phyloP scores from a whole-genome alignment of 2,329 filamentous ascomycete genomes.

The Alternaria alternata region DNA sequence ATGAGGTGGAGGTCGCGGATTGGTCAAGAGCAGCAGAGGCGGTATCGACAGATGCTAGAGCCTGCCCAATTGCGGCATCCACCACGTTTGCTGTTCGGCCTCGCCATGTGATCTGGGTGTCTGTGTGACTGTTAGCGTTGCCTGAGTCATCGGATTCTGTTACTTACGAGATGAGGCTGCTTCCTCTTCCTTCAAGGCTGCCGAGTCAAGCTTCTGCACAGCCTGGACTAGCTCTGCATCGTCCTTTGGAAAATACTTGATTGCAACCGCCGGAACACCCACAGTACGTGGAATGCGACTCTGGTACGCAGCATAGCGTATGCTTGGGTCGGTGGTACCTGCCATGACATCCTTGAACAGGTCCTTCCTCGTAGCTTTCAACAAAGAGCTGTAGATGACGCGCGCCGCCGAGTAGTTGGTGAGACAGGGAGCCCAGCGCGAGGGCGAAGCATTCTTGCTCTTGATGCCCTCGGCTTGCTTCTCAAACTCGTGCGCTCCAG shows the following conservation, averaged over 20 bases:
- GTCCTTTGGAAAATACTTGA: slow-evolving; percentile 76
- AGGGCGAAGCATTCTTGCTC: slow-evolving; percentile 46
- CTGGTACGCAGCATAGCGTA: slow-evolving; percentile 94
- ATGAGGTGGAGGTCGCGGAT: slow-evolving; percentile 51
- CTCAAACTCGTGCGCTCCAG: slow-evolving; percentile 83
- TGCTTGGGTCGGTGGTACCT: slow-evolving; percentile 88
- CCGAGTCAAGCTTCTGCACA: slow-evolving; percentile 73
- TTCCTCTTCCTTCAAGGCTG: slow-evolving; percentile 58
- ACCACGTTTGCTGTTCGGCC: slow-evolving; percentile 86
- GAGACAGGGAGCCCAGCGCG: slow-evolving; percentile 80
- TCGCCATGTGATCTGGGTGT: slow-evolving; percentile 80
- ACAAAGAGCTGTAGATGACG: slow-evolving; percentile 82
- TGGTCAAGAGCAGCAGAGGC: slow-evolving; percentile 62
- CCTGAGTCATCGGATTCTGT: neutral
- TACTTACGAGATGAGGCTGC: slow-evolving; percentile 59
- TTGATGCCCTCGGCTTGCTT: slow-evolving; percentile 67
- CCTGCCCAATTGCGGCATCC: slow-evolving; percentile 88
- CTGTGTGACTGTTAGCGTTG: slow-evolving; percentile 36
- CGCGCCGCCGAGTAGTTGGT: slow-evolving; percentile 77
- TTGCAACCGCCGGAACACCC: slow-evolving; percentile 79
- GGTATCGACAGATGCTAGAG: slow-evolving; percentile 73
- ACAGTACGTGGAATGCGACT: slow-evolving; percentile 85
- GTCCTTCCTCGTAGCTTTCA: slow-evolving; percentile 72
- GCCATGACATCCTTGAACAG: slow-evolving; percentile 85
- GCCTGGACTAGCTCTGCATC: slow-evolving; percentile 69